Evolutionary conservation across 129 eudicot species (phyloP), one percentile per base, ranked within the genome.

Genomic region (Scalesia atractyloides): DNA sequence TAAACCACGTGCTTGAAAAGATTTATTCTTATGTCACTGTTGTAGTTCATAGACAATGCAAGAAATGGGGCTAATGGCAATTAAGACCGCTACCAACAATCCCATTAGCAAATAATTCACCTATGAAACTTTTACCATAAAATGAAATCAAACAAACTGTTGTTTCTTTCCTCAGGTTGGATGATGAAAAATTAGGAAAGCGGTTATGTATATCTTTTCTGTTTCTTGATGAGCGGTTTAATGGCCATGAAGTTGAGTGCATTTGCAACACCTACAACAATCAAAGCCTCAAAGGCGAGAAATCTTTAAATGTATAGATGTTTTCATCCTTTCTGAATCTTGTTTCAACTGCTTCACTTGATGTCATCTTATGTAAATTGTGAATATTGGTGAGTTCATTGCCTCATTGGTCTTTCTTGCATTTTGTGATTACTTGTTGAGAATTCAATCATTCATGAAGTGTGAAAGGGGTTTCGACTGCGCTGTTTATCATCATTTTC

Each of bases 351-450:
- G 64, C 54, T 56, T 76, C 43, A 66, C 58, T 76, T 67, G 61
- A 76, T 68, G 70, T 50, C 81, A 59, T 58, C 63, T 68, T 68
- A 67, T 76, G 81, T 76, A 76, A 76, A 68, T 76, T 76, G 81
- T 76, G 64, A 68, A 76, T 76, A 76, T 74, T 47, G 68, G 20
- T 18, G 80, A 73, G 78, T 63, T 73, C n/a, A 76, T 44, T 47
- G 51, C 54, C 44, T 73, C n/a, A 76, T 44, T 47, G 43, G 64
- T 57, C 41, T 60, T 47, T 20, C 69, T 59, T 68, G 69, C 63
- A 68, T 52, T 63, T 41, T 66, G 46, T 8, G 20, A 18, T 9
- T 8, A 4, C 2, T 20, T 17, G 58, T 52, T 10, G 10, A 52
- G 43, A 37, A 37, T 6, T 26, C 33, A 26, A 26, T 26, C 33